Base-by-base conservation (phyloP, 345 rosid species). In the Citrus sp. region DNA sequence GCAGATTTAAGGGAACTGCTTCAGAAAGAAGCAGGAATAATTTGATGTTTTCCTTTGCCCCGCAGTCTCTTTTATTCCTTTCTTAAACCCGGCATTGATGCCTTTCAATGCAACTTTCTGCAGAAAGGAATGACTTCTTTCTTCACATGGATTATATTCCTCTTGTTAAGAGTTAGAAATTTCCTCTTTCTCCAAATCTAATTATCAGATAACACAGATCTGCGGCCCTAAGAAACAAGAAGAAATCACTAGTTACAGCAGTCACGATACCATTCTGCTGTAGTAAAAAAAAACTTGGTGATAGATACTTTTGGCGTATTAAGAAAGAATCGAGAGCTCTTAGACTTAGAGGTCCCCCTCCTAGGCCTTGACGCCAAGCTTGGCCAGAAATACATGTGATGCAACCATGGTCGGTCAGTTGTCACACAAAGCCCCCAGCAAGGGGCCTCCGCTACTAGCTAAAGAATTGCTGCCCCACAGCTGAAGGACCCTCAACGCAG, bases 21-120 rank as follows among this genome's bases (percentile, higher is more conserved):
- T 80, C 18, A 1, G 56, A 42, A 68, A 46, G 61, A 59, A 56
- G 64, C 40, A 74, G 76, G 83, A 80, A 82, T 74, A 78, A 82
- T 70, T 30, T 55, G 81, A 79, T 71, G 81, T 71, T 82, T 82
- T 64, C 78, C 80, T 58, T 28, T 13, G 72, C 73, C 64, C 64
- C 61, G 30, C 67, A 25, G 63, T 37, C 76, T 80, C 63, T 16
- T 9, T 78, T 63, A 82, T 85, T 85, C 87, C 66, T 83, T 83
- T n/a, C 85, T 83, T 79, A 16, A 62, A 46, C 6, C 30, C 40
- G 18, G 12, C 10, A 18, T 18, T 25, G 56, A 72, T 55, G 60
- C 73, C 67, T 64, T n/a, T 25, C 59, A 24, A 34, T 16, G 19
- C 28, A 62, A 46, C 62, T 51, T 64, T 65, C 7, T 21, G 72